Evolutionary conservation across 2,329 filamentous ascomycete species (phyloP).

Genomic region (Colletotrichum filicis): DNA sequence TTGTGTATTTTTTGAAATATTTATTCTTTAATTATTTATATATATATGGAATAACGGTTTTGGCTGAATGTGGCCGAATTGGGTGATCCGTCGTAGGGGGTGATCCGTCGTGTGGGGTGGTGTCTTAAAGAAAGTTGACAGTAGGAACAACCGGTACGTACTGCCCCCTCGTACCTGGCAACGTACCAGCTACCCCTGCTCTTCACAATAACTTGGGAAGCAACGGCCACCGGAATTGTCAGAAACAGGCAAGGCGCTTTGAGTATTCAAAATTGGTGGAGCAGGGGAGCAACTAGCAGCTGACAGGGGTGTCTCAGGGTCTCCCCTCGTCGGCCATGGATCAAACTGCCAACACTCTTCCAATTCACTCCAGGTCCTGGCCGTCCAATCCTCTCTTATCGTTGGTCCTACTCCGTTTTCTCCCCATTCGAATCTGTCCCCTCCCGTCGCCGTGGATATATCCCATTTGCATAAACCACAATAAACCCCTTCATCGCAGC

Average conservation of each 20-base stretch:
- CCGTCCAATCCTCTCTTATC: neutral
- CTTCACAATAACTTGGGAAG: slow-evolving; percentile 1
- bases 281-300: slow-evolving; percentile 2
- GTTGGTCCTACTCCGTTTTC: neutral
- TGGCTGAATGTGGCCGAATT: too few relatives aligned
- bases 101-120: too few relatives aligned
- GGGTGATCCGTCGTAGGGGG: too few relatives aligned
- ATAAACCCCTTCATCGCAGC: slow-evolving; percentile 1
- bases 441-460: neutral
- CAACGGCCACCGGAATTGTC: slow-evolving; percentile 32
- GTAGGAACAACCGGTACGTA: slow-evolving; percentile 6
- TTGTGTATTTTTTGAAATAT: too few relatives aligned
- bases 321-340: slow-evolving; percentile 14
- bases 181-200: slow-evolving; percentile 24
- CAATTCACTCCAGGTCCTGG: neutral
- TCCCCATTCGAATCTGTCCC: neutral
- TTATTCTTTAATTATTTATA: too few relatives aligned
- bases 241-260: slow-evolving; percentile 27
- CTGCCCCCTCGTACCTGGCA: slow-evolving; percentile 10
- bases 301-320: slow-evolving; percentile 12
- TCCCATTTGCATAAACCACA: slow-evolving; percentile 7
- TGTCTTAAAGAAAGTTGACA: slow-evolving; percentile 7
- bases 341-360: slow-evolving; percentile 8
- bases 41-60: too few relatives aligned
- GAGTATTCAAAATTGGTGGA: slow-evolving; percentile 30